Evolutionary conservation across 2,329 filamentous ascomycete genomes (phyloP).

Genomic region (Trichoderma sp.): DNA sequence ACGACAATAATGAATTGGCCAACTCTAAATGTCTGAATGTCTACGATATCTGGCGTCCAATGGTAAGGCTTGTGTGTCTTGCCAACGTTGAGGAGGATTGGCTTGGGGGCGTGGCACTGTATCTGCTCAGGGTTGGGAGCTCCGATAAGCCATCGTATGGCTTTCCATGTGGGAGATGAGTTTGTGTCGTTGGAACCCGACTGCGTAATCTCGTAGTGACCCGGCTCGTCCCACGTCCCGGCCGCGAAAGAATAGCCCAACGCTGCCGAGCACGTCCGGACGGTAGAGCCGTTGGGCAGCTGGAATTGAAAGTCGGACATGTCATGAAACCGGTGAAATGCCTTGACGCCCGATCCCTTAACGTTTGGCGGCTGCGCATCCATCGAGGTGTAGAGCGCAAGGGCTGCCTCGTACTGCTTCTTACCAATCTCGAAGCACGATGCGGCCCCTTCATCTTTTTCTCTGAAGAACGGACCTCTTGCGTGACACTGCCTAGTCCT

Average conservation of each 20-base stretch:
- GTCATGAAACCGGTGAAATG: constrained; percentile 78
- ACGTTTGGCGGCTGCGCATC: constrained; percentile 47
- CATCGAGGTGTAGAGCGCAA: constrained; percentile 48
- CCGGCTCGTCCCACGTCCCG: constrained; percentile 84
- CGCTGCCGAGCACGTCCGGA: constrained; percentile 76
- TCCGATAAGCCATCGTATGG: constrained; percentile 68
- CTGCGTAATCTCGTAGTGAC: constrained; percentile 86
- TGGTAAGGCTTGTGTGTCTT: constrained; percentile 70
- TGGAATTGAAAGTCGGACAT: constrained; percentile 70
- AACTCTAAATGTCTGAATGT: constrained; percentile 78
- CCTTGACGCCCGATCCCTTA: constrained; percentile 63
- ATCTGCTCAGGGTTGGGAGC: constrained; percentile 66
- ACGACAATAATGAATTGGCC: constrained; percentile 82
- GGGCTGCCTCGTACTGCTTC: constrained; percentile 61
- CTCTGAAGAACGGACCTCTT: constrained; percentile 63
- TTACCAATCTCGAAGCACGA: constrained; percentile 74
- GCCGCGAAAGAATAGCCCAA: constrained; percentile 87
- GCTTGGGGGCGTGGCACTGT: constrained; percentile 75
- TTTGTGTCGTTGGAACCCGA: constrained; percentile 68
- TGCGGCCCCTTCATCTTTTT: constrained; percentile 66
- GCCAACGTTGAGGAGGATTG: constrained; percentile 82
- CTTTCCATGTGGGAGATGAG: constrained; percentile 71
- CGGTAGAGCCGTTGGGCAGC: constrained; percentile 67
- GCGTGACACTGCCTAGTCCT: constrained; percentile 66
- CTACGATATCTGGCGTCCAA: constrained; percentile 86